Conservation (phyloP, 805 yeast genomes). For the Alloascoidea africana region DNA sequence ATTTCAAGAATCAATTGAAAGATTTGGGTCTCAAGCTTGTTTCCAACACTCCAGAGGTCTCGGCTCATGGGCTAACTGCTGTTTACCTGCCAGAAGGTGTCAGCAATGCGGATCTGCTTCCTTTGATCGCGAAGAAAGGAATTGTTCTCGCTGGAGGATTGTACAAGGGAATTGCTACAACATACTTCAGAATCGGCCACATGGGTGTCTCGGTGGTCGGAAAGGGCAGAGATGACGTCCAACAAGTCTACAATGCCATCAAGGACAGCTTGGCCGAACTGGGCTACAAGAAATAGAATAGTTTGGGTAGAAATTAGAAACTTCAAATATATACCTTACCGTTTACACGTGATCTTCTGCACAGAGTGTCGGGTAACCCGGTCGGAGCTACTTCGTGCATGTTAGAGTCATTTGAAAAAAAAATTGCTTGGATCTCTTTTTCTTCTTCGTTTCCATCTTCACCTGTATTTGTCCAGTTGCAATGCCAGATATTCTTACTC, state of each 20-base stretch:
- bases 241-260: constrained; percentile 30
- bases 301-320: no score
- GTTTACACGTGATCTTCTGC: no score
- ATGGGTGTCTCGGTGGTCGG: constrained; percentile 77
- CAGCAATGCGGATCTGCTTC: constrained; percentile 51
- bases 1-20: constrained; percentile 43
- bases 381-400: no score
- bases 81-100: constrained; percentile 68
- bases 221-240: constrained; percentile 36
- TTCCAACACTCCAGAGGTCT: constrained; percentile 39
- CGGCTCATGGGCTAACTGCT: constrained; percentile 85
- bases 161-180: constrained; percentile 61
- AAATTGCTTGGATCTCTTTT: background rate
- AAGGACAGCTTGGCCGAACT: constrained; percentile 25
- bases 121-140: constrained; percentile 41
- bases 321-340: no score
- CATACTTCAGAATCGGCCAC: constrained; percentile 90
- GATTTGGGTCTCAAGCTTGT: constrained; percentile 56
- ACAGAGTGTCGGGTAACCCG: no score
- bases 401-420: background rate
- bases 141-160: constrained; percentile 83
- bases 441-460: background rate
- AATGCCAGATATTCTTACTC: constrained; percentile 51
- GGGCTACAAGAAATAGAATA: constrained; percentile 16
- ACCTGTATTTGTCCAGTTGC: background rate